Evolutionary conservation across 331 rosid genomes (phyloP).

Genomic region (Erythrophleum ivorense): DNA sequence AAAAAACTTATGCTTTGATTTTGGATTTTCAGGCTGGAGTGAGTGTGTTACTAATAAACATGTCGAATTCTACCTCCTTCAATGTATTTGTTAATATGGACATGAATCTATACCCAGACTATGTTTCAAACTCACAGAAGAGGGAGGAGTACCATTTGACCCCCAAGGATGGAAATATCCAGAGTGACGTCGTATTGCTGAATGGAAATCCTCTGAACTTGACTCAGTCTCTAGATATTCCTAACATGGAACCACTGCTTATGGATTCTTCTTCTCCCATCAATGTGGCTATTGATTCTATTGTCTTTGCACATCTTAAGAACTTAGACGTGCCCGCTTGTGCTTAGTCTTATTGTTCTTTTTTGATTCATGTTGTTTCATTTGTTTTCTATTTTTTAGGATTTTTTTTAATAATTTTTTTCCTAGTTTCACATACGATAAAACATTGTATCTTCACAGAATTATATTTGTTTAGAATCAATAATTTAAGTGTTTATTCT

Average conservation of each 20-base stretch:
- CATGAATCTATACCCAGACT: slow-evolving; percentile 32
- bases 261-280: slow-evolving; percentile 50
- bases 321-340: slow-evolving; percentile 59
- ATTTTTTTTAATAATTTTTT: no score
- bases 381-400: no score
- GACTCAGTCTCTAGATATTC: slow-evolving; percentile 47
- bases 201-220: slow-evolving; percentile 58
- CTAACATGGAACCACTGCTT: slow-evolving; percentile 45
- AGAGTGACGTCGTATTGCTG: slow-evolving; percentile 56
- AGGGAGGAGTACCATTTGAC: slow-evolving; percentile 74
- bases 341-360: slow-evolving; percentile 9
- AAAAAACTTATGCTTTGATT: neutral
- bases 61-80: slow-evolving; percentile 55
- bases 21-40: slow-evolving; percentile 49
- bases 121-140: neutral
- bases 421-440: no score
- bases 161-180: slow-evolving; percentile 60
- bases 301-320: slow-evolving; percentile 49
- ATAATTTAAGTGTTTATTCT: no score
- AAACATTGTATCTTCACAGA: no score
- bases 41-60: slow-evolving; percentile 60
- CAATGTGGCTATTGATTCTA: slow-evolving; percentile 46
- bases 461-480: no score
- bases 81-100: slow-evolving; percentile 42
- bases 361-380: neutral